phyloP scores from a whole-genome alignment of 306 rosid species.

The Gastrolobium bilobum region DNA sequence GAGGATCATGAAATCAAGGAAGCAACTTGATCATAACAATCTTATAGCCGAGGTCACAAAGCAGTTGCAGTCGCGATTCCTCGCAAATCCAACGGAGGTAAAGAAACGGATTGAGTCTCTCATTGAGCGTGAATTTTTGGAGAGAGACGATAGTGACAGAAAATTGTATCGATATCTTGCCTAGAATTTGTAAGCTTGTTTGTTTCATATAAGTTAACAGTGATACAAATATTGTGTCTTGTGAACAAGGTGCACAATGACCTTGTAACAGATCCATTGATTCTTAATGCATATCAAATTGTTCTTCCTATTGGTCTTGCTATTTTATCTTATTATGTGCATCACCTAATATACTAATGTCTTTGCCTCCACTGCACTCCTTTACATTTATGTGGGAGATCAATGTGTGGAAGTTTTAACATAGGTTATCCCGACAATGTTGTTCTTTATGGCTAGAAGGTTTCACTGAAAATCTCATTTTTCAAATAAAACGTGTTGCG shows the following conservation, averaged over 20 bases:
- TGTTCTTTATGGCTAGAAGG: background rate
- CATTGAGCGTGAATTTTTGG: conserved; percentile 88
- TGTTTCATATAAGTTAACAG: conserved; percentile 24
- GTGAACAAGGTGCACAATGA: conserved; percentile 31
- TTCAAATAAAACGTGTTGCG: background rate
- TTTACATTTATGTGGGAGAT: background rate
- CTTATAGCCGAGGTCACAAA: conserved; percentile 86
- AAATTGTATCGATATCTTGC: conserved; percentile 79
- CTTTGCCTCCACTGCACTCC: background rate
- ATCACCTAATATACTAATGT: conserved; percentile 3
- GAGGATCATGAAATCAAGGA: conserved; percentile 89
- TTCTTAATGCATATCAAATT: conserved; percentile 41
- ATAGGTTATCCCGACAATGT: conserved; percentile 2
- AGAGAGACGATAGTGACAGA: conserved; percentile 74
- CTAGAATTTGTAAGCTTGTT: conserved; percentile 46
- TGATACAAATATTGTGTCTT: conserved; percentile 42
- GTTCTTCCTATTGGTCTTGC: conserved; percentile 11
- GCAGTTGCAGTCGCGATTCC: conserved; percentile 77
- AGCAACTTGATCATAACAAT: conserved; percentile 79
- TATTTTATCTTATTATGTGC: conserved; percentile 33
- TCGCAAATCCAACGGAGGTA: conserved; percentile 78
- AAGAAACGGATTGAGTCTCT: conserved; percentile 90
- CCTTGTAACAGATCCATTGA: conserved; percentile 33
- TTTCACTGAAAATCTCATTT: background rate
- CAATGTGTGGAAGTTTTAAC: background rate